Percentiles rank a stretch among this genome's conserved stretches.
These are phyloP conservation scores for Alloteropsis angusta DNA, from an alignment of 202 grass and related monocot species.

Conservation along the genomic window DNA sequence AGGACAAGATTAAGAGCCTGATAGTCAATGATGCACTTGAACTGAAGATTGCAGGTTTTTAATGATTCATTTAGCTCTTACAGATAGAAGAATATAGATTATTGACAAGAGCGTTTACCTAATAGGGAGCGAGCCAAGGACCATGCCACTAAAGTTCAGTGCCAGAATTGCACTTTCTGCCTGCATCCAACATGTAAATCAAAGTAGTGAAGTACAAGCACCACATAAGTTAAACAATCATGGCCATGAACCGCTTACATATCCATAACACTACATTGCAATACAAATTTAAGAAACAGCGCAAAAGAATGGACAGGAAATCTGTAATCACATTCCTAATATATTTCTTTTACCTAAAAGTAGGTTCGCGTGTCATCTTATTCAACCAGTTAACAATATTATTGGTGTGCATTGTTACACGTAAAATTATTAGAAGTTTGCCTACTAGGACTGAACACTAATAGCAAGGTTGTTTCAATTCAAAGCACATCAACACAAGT, in stretches of 20 bases:
- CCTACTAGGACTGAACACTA: neutral
- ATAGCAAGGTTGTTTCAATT: neutral
- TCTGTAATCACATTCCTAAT: neutral
- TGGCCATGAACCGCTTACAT: neutral
- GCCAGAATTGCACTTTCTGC: slow-evolving; percentile 87
- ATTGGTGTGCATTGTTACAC: neutral
- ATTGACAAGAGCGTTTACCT: slow-evolving; percentile 31
- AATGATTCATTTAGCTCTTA: neutral
- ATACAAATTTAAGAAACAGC: neutral
- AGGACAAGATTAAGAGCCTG: neutral
- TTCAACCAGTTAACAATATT: neutral
- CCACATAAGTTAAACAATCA: neutral
- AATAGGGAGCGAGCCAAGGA: slow-evolving; percentile 67
- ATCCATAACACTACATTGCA: neutral
- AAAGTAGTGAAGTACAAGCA: neutral
- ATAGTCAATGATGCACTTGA: neutral
- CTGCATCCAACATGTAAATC: slow-evolving; percentile 23
- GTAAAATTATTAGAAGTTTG: neutral
- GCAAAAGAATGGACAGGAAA: neutral
- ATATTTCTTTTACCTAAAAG: neutral
- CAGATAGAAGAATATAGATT: neutral
- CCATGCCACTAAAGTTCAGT: slow-evolving; percentile 72
- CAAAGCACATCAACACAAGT: neutral
- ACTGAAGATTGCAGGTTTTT: neutral
- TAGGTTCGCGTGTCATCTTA: neutral